These are phyloP conservation scores for Lactarius indigo DNA, from an alignment of 768 basidiomycete genomes.

Conservation along the genomic window DNA sequence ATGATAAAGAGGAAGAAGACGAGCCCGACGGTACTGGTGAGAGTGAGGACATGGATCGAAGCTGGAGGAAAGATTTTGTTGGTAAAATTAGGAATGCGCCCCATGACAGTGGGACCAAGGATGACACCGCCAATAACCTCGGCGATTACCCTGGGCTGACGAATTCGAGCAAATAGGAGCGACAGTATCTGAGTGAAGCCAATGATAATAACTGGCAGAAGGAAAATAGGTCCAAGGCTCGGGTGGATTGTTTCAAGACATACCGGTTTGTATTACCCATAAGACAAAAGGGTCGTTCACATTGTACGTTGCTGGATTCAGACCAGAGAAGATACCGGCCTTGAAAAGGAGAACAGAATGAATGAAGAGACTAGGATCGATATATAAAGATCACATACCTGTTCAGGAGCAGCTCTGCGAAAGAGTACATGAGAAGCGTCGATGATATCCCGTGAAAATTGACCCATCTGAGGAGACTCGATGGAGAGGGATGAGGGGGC, in stretches of 20 bases:
- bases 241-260: slow-evolving; percentile 25
- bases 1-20: slow-evolving; percentile 80
- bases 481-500: not conserved
- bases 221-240: not conserved
- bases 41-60: slow-evolving; percentile 55
- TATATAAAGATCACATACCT: slow-evolving; percentile 21
- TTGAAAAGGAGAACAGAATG: slow-evolving; percentile 28
- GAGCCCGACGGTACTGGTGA: slow-evolving; percentile 74
- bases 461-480: slow-evolving; percentile 41
- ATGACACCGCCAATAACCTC: slow-evolving; percentile 91
- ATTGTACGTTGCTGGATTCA: slow-evolving; percentile 64
- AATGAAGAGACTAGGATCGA: not conserved
- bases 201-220: slow-evolving; percentile 67
- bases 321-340: slow-evolving; percentile 78
- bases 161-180: slow-evolving; percentile 59
- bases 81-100: slow-evolving; percentile 72
- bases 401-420: slow-evolving; percentile 39
- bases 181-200: slow-evolving; percentile 71
- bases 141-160: slow-evolving; percentile 90
- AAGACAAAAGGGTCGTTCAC: slow-evolving; percentile 62
- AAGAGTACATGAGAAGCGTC: slow-evolving; percentile 33
- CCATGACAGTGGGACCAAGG: slow-evolving; percentile 69
- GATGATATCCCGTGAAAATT: slow-evolving; percentile 39
- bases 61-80: slow-evolving; percentile 36
- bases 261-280: slow-evolving; percentile 77